These are phyloP conservation scores for Chalaropsis thielavioides DNA, from an alignment of 2,329 filamentous ascomycete species.

Conservation along the genomic window DNA sequence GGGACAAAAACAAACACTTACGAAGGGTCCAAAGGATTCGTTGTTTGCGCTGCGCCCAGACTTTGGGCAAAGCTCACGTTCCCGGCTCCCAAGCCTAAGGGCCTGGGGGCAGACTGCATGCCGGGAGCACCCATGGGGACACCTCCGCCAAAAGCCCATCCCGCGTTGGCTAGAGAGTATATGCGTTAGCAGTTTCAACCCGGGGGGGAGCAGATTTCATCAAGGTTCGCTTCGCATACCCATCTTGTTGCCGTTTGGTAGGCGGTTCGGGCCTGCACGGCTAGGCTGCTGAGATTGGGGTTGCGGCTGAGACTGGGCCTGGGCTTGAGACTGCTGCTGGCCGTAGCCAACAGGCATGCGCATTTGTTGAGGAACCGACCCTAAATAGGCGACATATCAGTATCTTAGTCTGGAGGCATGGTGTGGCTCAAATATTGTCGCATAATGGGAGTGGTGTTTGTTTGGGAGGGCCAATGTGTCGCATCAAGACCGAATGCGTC, in stretches of 20 bases:
- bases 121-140: conserved; percentile 45
- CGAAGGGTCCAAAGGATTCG: conserved; percentile 49
- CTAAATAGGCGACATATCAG: conserved; percentile 25
- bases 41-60: conserved; percentile 46
- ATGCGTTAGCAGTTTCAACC: no score
- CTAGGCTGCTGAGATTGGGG: conserved; percentile 41
- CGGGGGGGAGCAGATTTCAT: not conserved
- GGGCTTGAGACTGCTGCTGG: conserved; percentile 22
- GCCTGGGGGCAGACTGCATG: conserved; percentile 35
- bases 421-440: not conserved
- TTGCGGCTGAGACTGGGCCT: not conserved
- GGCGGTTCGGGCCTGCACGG: conserved; percentile 41
- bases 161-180: conserved; percentile 23
- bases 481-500: no score
- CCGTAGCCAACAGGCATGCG: conserved; percentile 47
- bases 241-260: conserved; percentile 49
- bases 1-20: conserved; percentile 28
- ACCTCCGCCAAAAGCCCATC: conserved; percentile 49
- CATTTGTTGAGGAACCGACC: conserved; percentile 46
- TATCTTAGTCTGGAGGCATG: conserved; percentile 1
- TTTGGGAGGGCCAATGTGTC: no score
- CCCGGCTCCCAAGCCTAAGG: conserved; percentile 36
- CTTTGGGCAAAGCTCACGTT: conserved; percentile 54
- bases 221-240: conserved; percentile 30
- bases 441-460: not conserved